Evolutionary conservation across 1,284 basidiomycete genomes (phyloP).

Genomic region (Moesziomyces parantarcticus): DNA sequence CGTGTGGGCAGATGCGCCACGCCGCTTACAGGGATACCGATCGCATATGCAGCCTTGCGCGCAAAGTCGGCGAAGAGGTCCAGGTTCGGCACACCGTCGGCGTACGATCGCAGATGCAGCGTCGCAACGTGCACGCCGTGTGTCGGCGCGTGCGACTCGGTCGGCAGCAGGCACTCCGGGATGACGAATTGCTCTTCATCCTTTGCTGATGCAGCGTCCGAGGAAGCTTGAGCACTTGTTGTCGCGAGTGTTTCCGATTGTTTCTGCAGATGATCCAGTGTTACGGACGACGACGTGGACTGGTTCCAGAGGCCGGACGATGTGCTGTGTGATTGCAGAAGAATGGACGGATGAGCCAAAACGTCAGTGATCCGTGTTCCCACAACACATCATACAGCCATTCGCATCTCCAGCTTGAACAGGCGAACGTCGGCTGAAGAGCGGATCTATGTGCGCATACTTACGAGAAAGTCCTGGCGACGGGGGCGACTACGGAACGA

Average conservation of each 20-base stretch:
- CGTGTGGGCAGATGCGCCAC: conserved; percentile 80
- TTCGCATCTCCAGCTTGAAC: too few species aligned
- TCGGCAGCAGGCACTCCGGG: conserved; percentile 38
- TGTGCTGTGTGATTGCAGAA: conserved; percentile 11
- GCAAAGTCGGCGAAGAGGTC: conserved; percentile 87
- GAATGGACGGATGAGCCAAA: too few species aligned
- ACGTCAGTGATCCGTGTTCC: conserved; percentile 1
- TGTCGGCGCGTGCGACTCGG: conserved; percentile 67
- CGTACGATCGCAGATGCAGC: conserved; percentile 84
- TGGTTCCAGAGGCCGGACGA: conserved; percentile 23
- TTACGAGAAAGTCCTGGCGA: conserved; percentile 26
- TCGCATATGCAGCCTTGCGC: conserved; percentile 81
- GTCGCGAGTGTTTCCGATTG: background rate
- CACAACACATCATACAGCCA: too few species aligned
- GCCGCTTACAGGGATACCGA: conserved; percentile 83
- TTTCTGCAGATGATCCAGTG: conserved; percentile 28
- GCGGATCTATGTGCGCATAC: background rate
- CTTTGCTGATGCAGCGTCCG: background rate
- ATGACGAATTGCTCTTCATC: conserved; percentile 40
- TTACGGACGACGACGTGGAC: conserved; percentile 31
- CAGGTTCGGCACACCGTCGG: conserved; percentile 71
- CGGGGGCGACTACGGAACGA: conserved; percentile 4
- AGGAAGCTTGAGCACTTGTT: background rate
- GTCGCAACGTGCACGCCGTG: conserved; percentile 83
- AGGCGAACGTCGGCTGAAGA: too few species aligned